Percentiles rank a stretch among this genome's conserved stretches.
These are phyloP conservation scores for Tetrapisispora iriomotensis DNA, from an alignment of 805 yeast genomes.

Conservation along the genomic window DNA sequence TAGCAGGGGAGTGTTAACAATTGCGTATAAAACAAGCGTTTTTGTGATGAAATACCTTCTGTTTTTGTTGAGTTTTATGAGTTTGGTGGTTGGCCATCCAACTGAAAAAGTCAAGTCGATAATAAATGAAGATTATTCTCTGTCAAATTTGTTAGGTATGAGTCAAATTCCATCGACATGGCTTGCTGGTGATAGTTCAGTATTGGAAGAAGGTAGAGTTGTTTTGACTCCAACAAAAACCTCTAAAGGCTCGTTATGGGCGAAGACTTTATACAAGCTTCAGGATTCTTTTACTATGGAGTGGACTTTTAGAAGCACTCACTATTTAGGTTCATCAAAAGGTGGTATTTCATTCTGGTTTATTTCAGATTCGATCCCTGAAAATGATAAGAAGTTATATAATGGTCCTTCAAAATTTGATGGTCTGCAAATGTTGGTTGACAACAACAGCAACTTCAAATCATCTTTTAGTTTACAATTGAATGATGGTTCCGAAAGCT, in stretches of 20 bases:
- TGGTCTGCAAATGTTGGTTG: conserved; percentile 55
- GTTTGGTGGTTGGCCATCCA: conserved; percentile 1
- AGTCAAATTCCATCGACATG: conserved; percentile 23
- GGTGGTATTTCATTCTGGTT: conserved; percentile 57
- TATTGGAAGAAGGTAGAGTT: conserved; percentile 43
- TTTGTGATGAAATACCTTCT: background rate
- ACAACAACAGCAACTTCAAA: conserved; percentile 38
- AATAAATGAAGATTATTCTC: conserved; percentile 9
- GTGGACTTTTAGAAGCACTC: conserved; percentile 51
- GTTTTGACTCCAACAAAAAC: conserved; percentile 38
- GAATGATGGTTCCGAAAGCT: conserved; percentile 45
- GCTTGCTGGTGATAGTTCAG: conserved; percentile 32
- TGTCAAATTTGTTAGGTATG: conserved; percentile 30
- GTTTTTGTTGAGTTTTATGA: background rate
- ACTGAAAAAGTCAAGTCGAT: background rate
- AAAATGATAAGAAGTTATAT: conserved; percentile 30
- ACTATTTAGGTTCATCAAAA: conserved; percentile 37
- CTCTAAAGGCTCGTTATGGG: conserved; percentile 40
- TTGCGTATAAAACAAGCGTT: too few species aligned
- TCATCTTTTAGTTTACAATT: conserved; percentile 47
- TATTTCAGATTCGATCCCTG: conserved; percentile 11
- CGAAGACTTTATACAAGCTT: conserved; percentile 24
- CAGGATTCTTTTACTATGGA: conserved; percentile 47
- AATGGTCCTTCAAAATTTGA: conserved; percentile 53
- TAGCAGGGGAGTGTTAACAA: too few species aligned